Base-by-base conservation (phyloP, 768 basidiomycete genomes). In the Tulasnella sp. region DNA sequence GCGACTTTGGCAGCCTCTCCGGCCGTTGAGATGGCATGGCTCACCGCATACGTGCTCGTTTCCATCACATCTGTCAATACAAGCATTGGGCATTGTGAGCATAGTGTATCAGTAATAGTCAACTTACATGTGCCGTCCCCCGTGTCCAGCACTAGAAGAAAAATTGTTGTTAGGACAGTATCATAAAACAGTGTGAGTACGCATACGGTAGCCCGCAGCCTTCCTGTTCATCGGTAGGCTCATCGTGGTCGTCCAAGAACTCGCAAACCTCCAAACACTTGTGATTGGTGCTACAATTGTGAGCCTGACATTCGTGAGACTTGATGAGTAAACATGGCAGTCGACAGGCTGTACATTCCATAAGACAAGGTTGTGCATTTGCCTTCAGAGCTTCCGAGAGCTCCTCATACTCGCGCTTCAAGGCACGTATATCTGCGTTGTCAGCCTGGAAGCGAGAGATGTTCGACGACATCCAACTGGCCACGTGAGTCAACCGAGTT, bases 1-100 rank as follows among this genome's bases (percentile, higher is more conserved):
- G 21, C 74, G 66, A 5, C 67, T 68, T 24, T 80, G 67, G 60
- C 83, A 84, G 0, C 82, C 82, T 41, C 69, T 68, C 55, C 72
- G 78, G 29, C 73, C 76, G 2, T 65, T 64, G 11, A 80, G 69
- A 31, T 65, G 66, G 65, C 83, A 84, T 8, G 67, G 65, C 49
- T 76, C 70, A 8, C 81, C 83, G 48, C 82, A 84, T 1, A 82
- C 62, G 68, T 84, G 77, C 25, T 69, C 65, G 27, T 73, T 75
- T 1, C 76, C 72, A 29, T 74, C 68, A 62, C 82, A 84, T 58
- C 83, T 84, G 54, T n/a, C 48, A 38, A 15, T 4, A 30, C 4
- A 9, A n/a, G 25, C 17, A n/a, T n/a, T 21, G n/a, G 24, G 17
- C 25, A 24, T 5, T 21, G 38, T 9, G 5, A 38, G 17, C 12